Evolutionary conservation across 176 grass and related monocot species (phyloP), one percentile per base, ranked within the genome.

Genomic region (Lolium multiflorum): DNA sequence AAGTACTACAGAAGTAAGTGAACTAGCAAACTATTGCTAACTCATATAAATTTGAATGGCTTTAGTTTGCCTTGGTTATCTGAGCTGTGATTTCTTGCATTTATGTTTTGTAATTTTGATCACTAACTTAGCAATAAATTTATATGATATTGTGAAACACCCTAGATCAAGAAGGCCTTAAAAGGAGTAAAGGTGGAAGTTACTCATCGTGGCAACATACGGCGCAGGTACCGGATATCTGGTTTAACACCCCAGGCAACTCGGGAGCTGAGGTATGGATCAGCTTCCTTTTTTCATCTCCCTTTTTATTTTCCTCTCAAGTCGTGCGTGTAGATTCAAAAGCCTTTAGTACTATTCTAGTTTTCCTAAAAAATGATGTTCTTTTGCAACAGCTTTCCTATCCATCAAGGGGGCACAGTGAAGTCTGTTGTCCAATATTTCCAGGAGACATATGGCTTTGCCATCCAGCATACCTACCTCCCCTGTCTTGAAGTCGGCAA

Each of bases 381-480:
- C 41, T 83, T 81, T 44, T 87, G 11, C 17, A 20, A 41, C 88
- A 98, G 97, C 68, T 98, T 98, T 60, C 92, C 93, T 35, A 80
- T 98, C 35, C 94, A 98, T 85, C 88, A 98, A 81, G 89, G 86
- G 28, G 93, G 94, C 35, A 91, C 88, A 22, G 63, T 98, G 85
- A 98, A 98, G 57, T 98, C 90, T 3, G 97, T 98, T 78, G 82
- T 98, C 64, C 92, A 98, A 78, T 96, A 98, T 85, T 98, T 98
- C 87, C 94, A 92, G 89, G 97, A 98, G 84, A 98, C 94, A 71
- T 96, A 98, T 90, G 93, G 90, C 44, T 98, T 96, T 81, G 85
- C 86, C 43, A 94, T 98, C 70, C 92, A 98, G 61, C 97, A 98
- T 73, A 96, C 90, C 43, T 89, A 94, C 75, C 86, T 96, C 11